phyloP scores from a whole-genome alignment of 495 filamentous ascomycete genomes.

The Penicillium fimorum region DNA sequence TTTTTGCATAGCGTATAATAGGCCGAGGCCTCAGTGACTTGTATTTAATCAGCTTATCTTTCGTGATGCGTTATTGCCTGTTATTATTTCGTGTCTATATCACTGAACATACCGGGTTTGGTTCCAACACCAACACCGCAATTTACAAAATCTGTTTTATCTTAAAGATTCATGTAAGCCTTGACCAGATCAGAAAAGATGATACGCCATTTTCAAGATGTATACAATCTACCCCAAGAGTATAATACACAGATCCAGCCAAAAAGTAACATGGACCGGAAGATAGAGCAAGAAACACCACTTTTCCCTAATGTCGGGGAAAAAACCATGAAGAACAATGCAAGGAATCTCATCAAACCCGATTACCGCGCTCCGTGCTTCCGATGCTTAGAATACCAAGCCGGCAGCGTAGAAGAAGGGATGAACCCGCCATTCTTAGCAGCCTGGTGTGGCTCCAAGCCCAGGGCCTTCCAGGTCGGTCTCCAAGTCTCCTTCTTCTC shows the following conservation, averaged over 20 bases:
- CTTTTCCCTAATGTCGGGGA: not conserved
- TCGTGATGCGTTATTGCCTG: slow-evolving; percentile 10
- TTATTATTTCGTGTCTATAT: slow-evolving; percentile 14
- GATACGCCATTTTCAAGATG: slow-evolving; percentile 10
- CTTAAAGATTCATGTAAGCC: not conserved
- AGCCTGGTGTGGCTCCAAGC: slow-evolving; percentile 27
- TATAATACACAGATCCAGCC: slow-evolving; percentile 12
- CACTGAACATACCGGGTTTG: slow-evolving; percentile 9
- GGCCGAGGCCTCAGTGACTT: slow-evolving; percentile 5
- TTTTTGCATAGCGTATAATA: slow-evolving; percentile 31
- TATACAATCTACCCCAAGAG: slow-evolving; percentile 16
- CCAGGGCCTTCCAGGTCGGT: slow-evolving; percentile 49
- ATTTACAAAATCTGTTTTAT: not conserved
- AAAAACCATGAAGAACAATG: slow-evolving; percentile 9
- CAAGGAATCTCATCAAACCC: slow-evolving; percentile 3
- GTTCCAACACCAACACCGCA: not conserved
- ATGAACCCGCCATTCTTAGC: slow-evolving; percentile 5
- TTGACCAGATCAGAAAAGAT: not conserved
- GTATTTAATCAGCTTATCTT: slow-evolving; percentile 14
- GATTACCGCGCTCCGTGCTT: slow-evolving; percentile 7
- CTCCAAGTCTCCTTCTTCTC: slow-evolving; percentile 38
- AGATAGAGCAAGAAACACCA: slow-evolving; percentile 13
- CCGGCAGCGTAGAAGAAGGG: slow-evolving; percentile 9
- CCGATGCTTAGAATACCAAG: slow-evolving; percentile 4
- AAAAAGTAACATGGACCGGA: slow-evolving; percentile 1